Conservation (phyloP, 2,329 filamentous ascomycete species). For the Xylariaceae sp. region DNA sequence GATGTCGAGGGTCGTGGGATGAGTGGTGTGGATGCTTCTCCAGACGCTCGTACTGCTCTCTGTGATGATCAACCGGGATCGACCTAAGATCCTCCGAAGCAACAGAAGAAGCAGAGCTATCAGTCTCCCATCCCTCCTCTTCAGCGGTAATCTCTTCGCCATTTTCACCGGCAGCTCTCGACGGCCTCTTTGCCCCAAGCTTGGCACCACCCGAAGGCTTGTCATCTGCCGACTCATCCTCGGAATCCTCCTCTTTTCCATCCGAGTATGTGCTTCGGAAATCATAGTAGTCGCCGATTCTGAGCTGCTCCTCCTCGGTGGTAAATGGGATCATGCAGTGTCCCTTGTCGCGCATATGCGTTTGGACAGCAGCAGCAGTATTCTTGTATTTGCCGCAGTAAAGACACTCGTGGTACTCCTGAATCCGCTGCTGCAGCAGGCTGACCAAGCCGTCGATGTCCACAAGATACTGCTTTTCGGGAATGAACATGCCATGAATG, state of each 20-base stretch:
- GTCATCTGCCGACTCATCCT: constrained; percentile 47
- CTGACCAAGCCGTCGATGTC: constrained; percentile 77
- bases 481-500: constrained; percentile 92
- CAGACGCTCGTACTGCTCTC: constrained; percentile 68
- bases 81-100: constrained; percentile 80
- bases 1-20: constrained; percentile 64
- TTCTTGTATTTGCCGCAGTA: constrained; percentile 82
- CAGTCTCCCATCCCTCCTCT: constrained; percentile 91
- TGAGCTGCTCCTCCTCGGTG: constrained; percentile 83
- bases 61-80: constrained; percentile 69
- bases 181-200: constrained; percentile 57
- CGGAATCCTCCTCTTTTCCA: constrained; percentile 54
- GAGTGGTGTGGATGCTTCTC: constrained; percentile 73
- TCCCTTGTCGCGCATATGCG: constrained; percentile 94
- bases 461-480: constrained; percentile 78
- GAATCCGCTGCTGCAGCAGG: constrained; percentile 75
- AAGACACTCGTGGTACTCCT: constrained; percentile 77
- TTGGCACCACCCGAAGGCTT: constrained; percentile 61
- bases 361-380: constrained; percentile 77
- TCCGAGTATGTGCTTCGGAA: constrained; percentile 96
- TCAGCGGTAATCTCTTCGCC: constrained; percentile 54
- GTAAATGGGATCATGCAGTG: constrained; percentile 96
- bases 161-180: constrained; percentile 48
- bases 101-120: constrained; percentile 82
- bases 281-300: constrained; percentile 95